Conservation (phyloP, 352 stramenopile species). For the Globisporangium rhizosaccharum region DNA sequence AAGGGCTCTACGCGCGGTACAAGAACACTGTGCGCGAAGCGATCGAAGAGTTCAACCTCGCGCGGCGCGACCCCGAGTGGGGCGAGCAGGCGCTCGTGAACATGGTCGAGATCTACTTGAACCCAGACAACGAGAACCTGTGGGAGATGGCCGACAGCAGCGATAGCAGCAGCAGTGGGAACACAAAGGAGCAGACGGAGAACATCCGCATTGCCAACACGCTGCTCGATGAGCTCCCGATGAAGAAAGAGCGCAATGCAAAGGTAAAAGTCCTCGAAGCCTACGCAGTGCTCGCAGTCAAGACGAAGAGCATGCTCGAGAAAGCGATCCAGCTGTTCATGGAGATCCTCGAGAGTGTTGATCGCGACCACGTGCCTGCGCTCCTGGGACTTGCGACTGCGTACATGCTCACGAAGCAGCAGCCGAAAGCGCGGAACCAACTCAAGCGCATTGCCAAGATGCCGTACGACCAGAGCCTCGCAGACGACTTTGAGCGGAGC, state of each 20-base stretch:
- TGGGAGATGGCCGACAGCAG: slow-evolving; percentile 60
- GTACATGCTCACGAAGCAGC: slow-evolving; percentile 92
- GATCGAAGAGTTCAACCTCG: slow-evolving; percentile 89
- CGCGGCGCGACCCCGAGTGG: slow-evolving; percentile 85
- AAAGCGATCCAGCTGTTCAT: slow-evolving; percentile 89
- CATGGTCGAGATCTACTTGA: slow-evolving; percentile 94
- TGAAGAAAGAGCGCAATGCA: slow-evolving; percentile 40
- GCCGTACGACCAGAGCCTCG: slow-evolving; percentile 80
- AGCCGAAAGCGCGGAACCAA: slow-evolving; percentile 90
- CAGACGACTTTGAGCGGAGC: slow-evolving; percentile 91
- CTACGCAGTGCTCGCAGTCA: slow-evolving; percentile 78
- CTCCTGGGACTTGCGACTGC: slow-evolving; percentile 85
- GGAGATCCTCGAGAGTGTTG: slow-evolving; percentile 83
- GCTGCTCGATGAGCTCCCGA: slow-evolving; percentile 82
- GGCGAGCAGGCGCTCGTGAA: slow-evolving; percentile 83
- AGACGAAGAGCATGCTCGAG: slow-evolving; percentile 81
- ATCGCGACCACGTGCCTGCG: slow-evolving; percentile 88
- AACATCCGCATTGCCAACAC: slow-evolving; percentile 86
- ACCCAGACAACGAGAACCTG: slow-evolving; percentile 90
- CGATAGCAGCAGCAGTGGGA: slow-evolving; percentile 16
- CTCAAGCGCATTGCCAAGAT: slow-evolving; percentile 95
- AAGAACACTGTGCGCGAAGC: slow-evolving; percentile 89
- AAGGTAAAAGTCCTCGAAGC: slow-evolving; percentile 83
- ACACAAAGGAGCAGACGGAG: slow-evolving; percentile 77
- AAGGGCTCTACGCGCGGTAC: slow-evolving; percentile 86